These are phyloP conservation scores for Aspergillus fischeri DNA, from an alignment of 2,329 filamentous ascomycete genomes.

Conservation along the genomic window DNA sequence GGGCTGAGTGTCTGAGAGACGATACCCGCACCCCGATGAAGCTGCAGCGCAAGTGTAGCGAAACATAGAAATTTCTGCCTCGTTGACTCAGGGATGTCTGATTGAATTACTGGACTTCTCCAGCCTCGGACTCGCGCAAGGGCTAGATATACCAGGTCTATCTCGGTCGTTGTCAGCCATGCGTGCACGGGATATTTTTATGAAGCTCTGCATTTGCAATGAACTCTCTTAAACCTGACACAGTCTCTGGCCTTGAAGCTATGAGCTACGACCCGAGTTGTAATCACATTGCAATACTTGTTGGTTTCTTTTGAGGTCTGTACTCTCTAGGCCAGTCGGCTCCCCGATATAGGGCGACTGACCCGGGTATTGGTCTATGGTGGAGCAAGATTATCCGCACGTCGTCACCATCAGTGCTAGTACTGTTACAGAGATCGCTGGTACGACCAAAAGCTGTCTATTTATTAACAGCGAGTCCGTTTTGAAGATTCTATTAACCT, in stretches of 20 bases:
- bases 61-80: background rate
- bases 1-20: too few relatives aligned
- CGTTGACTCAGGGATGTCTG: background rate
- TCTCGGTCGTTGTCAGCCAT: background rate
- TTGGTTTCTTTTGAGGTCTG: background rate
- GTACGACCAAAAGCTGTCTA: background rate
- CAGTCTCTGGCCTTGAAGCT: background rate
- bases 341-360: too few relatives aligned
- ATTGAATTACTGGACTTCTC: background rate
- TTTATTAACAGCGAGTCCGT: background rate
- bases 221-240: background rate
- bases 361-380: background rate
- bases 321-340: background rate
- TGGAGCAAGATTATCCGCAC: background rate
- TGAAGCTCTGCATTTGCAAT: background rate
- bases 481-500: background rate
- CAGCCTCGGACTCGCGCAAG: background rate
- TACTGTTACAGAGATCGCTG: background rate
- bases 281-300: background rate
- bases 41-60: background rate
- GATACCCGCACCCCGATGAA: too few relatives aligned
- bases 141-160: too few relatives aligned
- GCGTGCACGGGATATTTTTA: background rate
- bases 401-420: background rate
- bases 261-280: background rate